Conservation (phyloP, 495 filamentous ascomycete genomes). For the Neurospora sp. region DNA sequence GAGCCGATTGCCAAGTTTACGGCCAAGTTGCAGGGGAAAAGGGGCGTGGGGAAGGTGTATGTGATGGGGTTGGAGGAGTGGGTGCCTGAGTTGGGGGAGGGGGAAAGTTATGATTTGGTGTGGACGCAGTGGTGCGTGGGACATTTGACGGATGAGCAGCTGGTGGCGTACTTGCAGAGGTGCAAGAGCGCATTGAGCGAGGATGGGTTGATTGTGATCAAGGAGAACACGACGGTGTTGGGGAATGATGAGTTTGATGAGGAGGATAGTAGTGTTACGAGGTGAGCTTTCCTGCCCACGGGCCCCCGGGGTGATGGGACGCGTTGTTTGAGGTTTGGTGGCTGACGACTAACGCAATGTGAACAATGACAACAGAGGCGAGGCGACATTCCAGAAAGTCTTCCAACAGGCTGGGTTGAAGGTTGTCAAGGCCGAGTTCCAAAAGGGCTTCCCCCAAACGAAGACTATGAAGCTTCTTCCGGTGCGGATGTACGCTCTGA, state of each 20-base stretch:
- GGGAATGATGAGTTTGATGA: conserved; percentile 63
- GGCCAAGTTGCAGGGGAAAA: conserved; percentile 25
- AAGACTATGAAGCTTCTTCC: conserved; percentile 41
- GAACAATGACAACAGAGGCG: conserved; percentile 36
- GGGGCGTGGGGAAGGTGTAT: conserved; percentile 44
- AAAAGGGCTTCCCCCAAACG: conserved; percentile 56
- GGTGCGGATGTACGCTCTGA: conserved; percentile 62
- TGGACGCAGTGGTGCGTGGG: conserved; percentile 92
- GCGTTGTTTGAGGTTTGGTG: background rate
- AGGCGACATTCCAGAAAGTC: conserved; percentile 56
- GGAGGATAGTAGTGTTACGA: conserved; percentile 69
- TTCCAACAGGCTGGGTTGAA: conserved; percentile 60
- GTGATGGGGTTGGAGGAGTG: conserved; percentile 62
- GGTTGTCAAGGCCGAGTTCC: conserved; percentile 61
- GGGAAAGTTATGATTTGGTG: conserved; percentile 48
- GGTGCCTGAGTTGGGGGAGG: conserved; percentile 31
- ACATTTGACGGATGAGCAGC: conserved; percentile 70
- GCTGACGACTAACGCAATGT: background rate
- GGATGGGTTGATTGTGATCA: conserved; percentile 57
- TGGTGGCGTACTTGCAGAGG: conserved; percentile 55
- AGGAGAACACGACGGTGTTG: conserved; percentile 72
- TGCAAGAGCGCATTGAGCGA: conserved; percentile 46
- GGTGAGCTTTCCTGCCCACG: conserved; percentile 18
- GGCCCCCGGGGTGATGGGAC: background rate
- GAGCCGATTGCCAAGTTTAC: conserved; percentile 43